phyloP scores from a whole-genome alignment of 208 protist genomes.

The Leishmania mexicana region DNA sequence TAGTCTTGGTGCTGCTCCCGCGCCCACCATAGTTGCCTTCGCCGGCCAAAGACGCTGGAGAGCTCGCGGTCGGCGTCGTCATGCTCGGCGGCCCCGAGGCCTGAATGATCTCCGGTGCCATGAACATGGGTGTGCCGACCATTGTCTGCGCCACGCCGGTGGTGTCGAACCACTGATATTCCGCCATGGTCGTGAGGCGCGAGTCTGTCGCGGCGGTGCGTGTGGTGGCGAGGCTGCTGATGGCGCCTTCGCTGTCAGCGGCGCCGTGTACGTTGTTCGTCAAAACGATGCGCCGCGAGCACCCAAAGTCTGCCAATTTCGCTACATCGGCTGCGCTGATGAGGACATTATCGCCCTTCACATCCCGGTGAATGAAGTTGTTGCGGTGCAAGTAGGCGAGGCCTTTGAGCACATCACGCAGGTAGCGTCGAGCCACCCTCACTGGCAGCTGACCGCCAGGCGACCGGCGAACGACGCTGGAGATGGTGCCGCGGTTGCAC shows the following conservation, averaged over 20 bases:
- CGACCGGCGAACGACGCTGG: constrained; percentile 48
- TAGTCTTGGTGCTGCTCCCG: background rate
- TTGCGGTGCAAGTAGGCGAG: constrained; percentile 80
- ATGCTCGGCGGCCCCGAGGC: constrained; percentile 12
- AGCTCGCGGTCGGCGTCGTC: constrained; percentile 6
- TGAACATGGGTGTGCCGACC: constrained; percentile 86
- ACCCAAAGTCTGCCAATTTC: constrained; percentile 95
- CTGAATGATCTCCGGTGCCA: constrained; percentile 86
- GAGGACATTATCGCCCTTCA: constrained; percentile 91
- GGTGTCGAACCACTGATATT: constrained; percentile 36
- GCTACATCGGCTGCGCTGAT: constrained; percentile 74
- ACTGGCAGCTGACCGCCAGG: constrained; percentile 58
- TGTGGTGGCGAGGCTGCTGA: constrained; percentile 22
- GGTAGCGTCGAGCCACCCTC: constrained; percentile 48
- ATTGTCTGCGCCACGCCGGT: constrained; percentile 67
- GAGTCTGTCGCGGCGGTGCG: constrained; percentile 24
- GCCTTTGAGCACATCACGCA: constrained; percentile 78
- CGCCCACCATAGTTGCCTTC: background rate
- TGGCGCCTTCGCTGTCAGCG: constrained; percentile 16
- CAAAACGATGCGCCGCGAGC: constrained; percentile 81
- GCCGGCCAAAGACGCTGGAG: background rate
- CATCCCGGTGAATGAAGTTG: constrained; percentile 85
- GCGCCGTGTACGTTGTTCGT: constrained; percentile 28
- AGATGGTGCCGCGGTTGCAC: constrained; percentile 68
- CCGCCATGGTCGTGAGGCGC: constrained; percentile 25